Evolutionary conservation across 352 stramenopile species (phyloP).

Genomic region (Phytophthora pini): DNA sequence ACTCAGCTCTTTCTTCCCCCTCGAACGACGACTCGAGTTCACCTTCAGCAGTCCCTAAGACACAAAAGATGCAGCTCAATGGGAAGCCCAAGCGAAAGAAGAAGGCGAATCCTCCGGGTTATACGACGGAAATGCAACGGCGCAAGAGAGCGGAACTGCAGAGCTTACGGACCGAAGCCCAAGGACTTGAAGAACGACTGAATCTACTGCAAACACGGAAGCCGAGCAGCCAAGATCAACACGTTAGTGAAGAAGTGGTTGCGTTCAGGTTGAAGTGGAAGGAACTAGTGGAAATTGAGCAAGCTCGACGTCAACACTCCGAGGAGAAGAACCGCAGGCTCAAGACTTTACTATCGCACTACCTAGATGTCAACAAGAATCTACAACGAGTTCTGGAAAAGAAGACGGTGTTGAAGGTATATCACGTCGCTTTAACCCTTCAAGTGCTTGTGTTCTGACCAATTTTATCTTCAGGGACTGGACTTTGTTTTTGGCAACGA

Average conservation of each 20-base stretch:
- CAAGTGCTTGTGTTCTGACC: neutral
- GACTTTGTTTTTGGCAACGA: slow-evolving; percentile 22
- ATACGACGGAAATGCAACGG: slow-evolving; percentile 25
- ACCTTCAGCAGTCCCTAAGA: too few species aligned
- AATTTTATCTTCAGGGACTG: slow-evolving; percentile 1
- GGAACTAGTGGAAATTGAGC: slow-evolving; percentile 8
- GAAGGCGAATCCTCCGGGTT: slow-evolving; percentile 12
- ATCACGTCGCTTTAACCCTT: neutral
- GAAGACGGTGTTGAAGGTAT: slow-evolving; percentile 15
- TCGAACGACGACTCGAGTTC: too few species aligned
- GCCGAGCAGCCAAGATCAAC: neutral
- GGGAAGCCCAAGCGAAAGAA: slow-evolving; percentile 6
- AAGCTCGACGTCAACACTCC: slow-evolving; percentile 11
- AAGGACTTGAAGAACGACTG: slow-evolving; percentile 17
- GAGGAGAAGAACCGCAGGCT: slow-evolving; percentile 36
- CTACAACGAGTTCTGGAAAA: slow-evolving; percentile 22
- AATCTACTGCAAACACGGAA: slow-evolving; percentile 5
- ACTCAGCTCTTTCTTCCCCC: too few species aligned
- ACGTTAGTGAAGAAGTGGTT: neutral
- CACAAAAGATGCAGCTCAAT: neutral
- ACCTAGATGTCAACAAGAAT: slow-evolving; percentile 18
- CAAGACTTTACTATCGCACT: slow-evolving; percentile 14
- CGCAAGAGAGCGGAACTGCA: slow-evolving; percentile 32
- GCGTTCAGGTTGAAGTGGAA: slow-evolving; percentile 16
- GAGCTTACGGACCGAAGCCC: slow-evolving; percentile 23